phyloP scores from a whole-genome alignment of 345 rosid genomes.

The Raphanus raphanistrum region DNA sequence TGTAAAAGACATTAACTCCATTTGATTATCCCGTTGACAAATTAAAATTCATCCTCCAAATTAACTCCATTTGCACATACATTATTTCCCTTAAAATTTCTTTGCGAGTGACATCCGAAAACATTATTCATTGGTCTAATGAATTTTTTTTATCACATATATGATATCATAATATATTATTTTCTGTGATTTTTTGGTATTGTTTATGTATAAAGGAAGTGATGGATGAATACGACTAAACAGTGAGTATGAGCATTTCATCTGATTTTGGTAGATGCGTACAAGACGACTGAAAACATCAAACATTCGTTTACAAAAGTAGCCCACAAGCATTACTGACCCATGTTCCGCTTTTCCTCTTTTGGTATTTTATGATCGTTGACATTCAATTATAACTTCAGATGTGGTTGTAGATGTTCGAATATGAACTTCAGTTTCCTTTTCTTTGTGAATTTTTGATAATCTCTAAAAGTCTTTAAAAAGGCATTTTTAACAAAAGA shows the following conservation, averaged over 20 bases:
- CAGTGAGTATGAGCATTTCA: constrained; percentile 13
- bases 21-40: too few relatives aligned
- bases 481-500: too few relatives aligned
- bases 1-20: too few relatives aligned
- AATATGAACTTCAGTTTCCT: neutral
- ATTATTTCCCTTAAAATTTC: too few relatives aligned
- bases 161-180: neutral
- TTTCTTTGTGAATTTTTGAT: neutral
- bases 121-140: neutral
- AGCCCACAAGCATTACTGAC: constrained; percentile 28
- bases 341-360: constrained; percentile 16
- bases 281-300: constrained; percentile 32
- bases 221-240: constrained; percentile 32
- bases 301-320: constrained; percentile 26
- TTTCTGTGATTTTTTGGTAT: neutral
- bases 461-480: neutral
- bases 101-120: neutral
- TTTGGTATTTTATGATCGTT: constrained; percentile 28
- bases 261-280: constrained; percentile 24
- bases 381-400: constrained; percentile 16
- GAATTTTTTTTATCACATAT: neutral
- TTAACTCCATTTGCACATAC: too few relatives aligned
- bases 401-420: neutral
- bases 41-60: too few relatives aligned
- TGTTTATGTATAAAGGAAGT: neutral